Percentiles rank a stretch among this genome's conserved stretches.
phyloP scores from a whole-genome alignment of 2,329 filamentous ascomycete species.

The Stachybotrys chlorohalonatus region DNA sequence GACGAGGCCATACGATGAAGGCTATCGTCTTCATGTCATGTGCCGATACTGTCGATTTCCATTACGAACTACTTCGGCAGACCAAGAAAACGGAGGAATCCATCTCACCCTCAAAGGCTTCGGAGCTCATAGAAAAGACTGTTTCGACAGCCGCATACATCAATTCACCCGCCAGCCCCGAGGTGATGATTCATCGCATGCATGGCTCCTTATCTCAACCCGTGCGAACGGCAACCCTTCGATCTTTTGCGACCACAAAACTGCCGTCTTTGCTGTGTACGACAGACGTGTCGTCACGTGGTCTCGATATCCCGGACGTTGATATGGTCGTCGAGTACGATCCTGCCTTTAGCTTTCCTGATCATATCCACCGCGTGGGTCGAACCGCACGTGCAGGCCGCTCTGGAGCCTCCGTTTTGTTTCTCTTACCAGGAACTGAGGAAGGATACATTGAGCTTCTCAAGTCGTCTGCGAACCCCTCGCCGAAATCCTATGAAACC shows the following conservation, averaged over 20 bases:
- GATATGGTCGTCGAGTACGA: constrained; percentile 96
- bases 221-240: constrained; percentile 76
- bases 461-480: constrained; percentile 37
- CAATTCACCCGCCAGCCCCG: constrained; percentile 63
- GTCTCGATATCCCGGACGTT: constrained; percentile 89
- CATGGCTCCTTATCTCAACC: constrained; percentile 88
- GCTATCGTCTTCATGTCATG: constrained; percentile 95
- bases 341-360: constrained; percentile 83
- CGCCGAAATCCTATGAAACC: constrained; percentile 41
- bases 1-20: constrained; percentile 90
- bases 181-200: constrained; percentile 71
- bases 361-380: constrained; percentile 90
- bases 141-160: constrained; percentile 63
- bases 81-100: constrained; percentile 18
- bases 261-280: constrained; percentile 79
- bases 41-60: constrained; percentile 93
- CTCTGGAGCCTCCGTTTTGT: constrained; percentile 77
- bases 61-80: constrained; percentile 70
- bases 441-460: constrained; percentile 81
- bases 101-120: constrained; percentile 18
- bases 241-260: constrained; percentile 64
- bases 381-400: constrained; percentile 89
- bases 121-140: constrained; percentile 41
- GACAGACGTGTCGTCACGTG: constrained; percentile 91
- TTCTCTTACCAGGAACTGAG: constrained; percentile 83